These are phyloP conservation scores for Adansonia grandidieri DNA, from an alignment of 441 rosid species.

Conservation along the genomic window DNA sequence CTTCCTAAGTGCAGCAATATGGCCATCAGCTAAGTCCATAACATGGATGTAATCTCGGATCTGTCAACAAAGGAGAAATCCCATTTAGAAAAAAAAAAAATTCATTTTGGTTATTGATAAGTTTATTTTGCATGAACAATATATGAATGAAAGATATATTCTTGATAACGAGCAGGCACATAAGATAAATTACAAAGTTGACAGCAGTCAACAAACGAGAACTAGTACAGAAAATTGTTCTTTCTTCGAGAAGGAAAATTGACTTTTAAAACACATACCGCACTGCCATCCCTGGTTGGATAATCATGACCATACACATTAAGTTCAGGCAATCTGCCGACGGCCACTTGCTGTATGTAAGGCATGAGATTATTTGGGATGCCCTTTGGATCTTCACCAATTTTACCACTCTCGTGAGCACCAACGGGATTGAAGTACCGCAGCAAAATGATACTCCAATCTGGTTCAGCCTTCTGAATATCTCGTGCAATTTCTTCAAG, in stretches of 20 bases:
- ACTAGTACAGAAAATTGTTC: neutral
- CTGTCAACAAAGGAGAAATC: conserved; percentile 39
- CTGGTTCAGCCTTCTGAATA: conserved; percentile 63
- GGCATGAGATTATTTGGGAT: conserved; percentile 80
- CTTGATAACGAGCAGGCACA: neutral
- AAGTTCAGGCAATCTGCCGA: conserved; percentile 68
- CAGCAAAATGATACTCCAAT: conserved; percentile 65
- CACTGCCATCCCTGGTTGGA: conserved; percentile 70
- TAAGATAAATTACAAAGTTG: neutral
- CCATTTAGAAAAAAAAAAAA: neutral
- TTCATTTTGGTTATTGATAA: neutral
- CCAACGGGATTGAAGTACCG: conserved; percentile 80
- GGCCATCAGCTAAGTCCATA: conserved; percentile 83
- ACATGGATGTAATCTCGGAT: conserved; percentile 77
- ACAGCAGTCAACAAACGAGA: neutral
- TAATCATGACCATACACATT: conserved; percentile 73
- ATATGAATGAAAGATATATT: no score
- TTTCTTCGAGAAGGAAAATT: neutral
- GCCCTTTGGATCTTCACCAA: conserved; percentile 82
- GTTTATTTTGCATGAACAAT: neutral
- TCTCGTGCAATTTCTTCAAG: conserved; percentile 77
- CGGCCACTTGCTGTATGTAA: conserved; percentile 76
- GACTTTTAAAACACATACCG: conserved; percentile 47
- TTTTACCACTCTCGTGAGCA: conserved; percentile 74
- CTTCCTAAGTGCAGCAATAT: conserved; percentile 65